These are phyloP conservation scores for Apiotrichum domesticum DNA, from an alignment of 1,284 basidiomycete species.

Conservation along the genomic window DNA sequence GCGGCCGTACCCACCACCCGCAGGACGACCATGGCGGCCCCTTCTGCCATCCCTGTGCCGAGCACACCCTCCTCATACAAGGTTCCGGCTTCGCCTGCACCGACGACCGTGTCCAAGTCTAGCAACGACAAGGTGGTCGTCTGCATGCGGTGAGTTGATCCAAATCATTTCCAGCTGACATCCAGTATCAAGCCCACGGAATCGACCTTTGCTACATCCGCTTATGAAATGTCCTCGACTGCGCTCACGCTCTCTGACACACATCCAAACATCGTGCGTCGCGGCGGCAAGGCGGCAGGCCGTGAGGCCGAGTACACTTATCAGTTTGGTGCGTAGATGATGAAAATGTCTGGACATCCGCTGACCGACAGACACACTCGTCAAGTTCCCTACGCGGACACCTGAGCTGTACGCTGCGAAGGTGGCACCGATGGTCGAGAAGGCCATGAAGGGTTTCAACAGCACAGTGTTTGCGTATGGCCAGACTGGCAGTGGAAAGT, in stretches of 20 bases:
- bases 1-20: slow-evolving; percentile 5
- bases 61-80: neutral
- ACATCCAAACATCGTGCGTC: slow-evolving; percentile 44
- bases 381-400: slow-evolving; percentile 45
- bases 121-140: slow-evolving; percentile 41
- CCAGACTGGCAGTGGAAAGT: slow-evolving; percentile 51
- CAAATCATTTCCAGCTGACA: neutral
- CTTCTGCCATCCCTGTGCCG: slow-evolving; percentile 1
- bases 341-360: neutral
- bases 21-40: neutral
- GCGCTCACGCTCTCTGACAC: slow-evolving; percentile 37
- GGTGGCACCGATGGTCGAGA: slow-evolving; percentile 51
- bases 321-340: slow-evolving; percentile 36
- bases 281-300: slow-evolving; percentile 42
- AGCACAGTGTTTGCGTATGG: slow-evolving; percentile 52
- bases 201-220: slow-evolving; percentile 28
- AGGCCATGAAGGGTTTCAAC: slow-evolving; percentile 55
- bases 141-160: slow-evolving; percentile 38
- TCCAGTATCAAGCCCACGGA: slow-evolving; percentile 40
- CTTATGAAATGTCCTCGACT: slow-evolving; percentile 36
- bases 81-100: neutral
- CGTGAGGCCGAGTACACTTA: slow-evolving; percentile 44
- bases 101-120: neutral
- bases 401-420: slow-evolving; percentile 48
- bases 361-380: slow-evolving; percentile 38